These are phyloP conservation scores for Elsinoe batatas DNA, from an alignment of 2,329 filamentous ascomycete species.

Conservation along the genomic window DNA sequence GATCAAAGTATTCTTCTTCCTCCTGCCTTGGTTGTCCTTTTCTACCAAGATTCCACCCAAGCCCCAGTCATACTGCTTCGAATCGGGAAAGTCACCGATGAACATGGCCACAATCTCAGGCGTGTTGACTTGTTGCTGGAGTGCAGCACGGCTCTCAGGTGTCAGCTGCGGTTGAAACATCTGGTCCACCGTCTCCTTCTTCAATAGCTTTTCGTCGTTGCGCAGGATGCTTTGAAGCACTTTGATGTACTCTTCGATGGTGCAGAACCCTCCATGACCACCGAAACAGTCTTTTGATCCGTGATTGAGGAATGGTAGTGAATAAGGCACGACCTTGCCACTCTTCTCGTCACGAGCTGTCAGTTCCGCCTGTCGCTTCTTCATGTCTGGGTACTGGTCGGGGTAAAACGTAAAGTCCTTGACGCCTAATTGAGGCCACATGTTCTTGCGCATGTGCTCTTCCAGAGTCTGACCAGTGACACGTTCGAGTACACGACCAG, in stretches of 20 bases:
- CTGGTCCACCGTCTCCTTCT: constrained; percentile 30
- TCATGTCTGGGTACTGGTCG: constrained; percentile 15
- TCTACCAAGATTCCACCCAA: constrained; percentile 36
- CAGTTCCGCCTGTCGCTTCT: constrained; percentile 19
- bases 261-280: constrained; percentile 24
- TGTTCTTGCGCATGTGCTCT: constrained; percentile 35
- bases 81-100: constrained; percentile 26
- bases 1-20: constrained; percentile 32
- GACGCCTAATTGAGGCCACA: constrained; percentile 38
- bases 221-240: constrained; percentile 39
- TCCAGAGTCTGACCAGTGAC: constrained; percentile 36
- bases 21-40: constrained; percentile 28
- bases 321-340: constrained; percentile 18
- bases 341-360: constrained; percentile 16
- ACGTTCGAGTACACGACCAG: constrained; percentile 42
- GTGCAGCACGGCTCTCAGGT: constrained; percentile 18
- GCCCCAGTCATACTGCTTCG: constrained; percentile 28
- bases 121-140: constrained; percentile 23
- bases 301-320: constrained; percentile 18
- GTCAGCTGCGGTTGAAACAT: constrained; percentile 42
- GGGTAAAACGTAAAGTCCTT: constrained; percentile 26
- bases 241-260: constrained; percentile 35
- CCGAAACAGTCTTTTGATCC: constrained; percentile 26
- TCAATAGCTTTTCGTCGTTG: constrained; percentile 42
- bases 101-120: constrained; percentile 26